Evolutionary conservation across 2,329 filamentous ascomycete genomes (phyloP).

Genomic region (Fusarium dlaminii): DNA sequence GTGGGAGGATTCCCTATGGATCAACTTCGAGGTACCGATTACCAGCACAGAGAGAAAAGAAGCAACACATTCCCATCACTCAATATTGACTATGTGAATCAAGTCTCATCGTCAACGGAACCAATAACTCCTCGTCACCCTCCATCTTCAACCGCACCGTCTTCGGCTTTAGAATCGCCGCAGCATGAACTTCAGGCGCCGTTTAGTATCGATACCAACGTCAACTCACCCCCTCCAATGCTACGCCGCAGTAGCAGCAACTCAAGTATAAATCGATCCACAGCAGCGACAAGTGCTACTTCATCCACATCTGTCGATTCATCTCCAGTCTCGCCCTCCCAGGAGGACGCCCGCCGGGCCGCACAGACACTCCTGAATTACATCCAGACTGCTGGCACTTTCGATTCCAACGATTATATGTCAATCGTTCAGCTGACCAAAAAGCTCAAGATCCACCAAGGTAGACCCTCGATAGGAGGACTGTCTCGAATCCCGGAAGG

Average conservation of each 20-base stretch:
- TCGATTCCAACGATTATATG: slow-evolving; percentile 81
- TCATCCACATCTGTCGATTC: slow-evolving; percentile 56
- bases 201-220: slow-evolving; percentile 56
- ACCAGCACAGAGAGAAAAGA: slow-evolving; percentile 73
- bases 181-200: slow-evolving; percentile 56
- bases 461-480: slow-evolving; percentile 54
- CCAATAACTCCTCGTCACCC: slow-evolving; percentile 62
- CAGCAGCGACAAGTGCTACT: slow-evolving; percentile 27
- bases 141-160: slow-evolving; percentile 57
- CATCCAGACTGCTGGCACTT: slow-evolving; percentile 77
- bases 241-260: slow-evolving; percentile 49
- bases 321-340: slow-evolving; percentile 74
- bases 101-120: slow-evolving; percentile 50
- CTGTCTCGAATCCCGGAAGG: slow-evolving; percentile 66
- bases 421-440: slow-evolving; percentile 85
- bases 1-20: slow-evolving; percentile 69
- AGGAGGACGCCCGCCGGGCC: slow-evolving; percentile 86
- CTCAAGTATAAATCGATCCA: slow-evolving; percentile 46
- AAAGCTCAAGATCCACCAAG: slow-evolving; percentile 75
- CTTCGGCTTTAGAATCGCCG: slow-evolving; percentile 63
- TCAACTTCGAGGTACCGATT: slow-evolving; percentile 57
- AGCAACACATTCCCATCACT: slow-evolving; percentile 87
- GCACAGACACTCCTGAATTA: slow-evolving; percentile 84
- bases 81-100: slow-evolving; percentile 67
- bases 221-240: slow-evolving; percentile 50